phyloP scores from a whole-genome alignment of 139 green algal species.

The Chlorella sp. region DNA sequence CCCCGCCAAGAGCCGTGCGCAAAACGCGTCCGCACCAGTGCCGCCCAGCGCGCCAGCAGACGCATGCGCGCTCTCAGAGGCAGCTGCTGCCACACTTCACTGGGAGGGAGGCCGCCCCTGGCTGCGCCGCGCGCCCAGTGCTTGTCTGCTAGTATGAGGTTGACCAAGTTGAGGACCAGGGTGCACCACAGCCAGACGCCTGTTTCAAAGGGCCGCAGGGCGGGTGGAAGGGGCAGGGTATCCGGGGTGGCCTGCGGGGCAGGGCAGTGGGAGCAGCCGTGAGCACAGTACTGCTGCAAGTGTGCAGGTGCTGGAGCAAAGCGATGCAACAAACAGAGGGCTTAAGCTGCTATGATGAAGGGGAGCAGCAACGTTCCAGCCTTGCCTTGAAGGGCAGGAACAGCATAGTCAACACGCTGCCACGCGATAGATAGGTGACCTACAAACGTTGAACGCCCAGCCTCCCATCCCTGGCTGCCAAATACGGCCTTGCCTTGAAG shows the following conservation, averaged over 20 bases:
- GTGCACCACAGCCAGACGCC: constrained; percentile 28
- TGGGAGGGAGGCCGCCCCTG: neutral
- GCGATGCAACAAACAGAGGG: neutral
- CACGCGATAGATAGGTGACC: too few relatives aligned
- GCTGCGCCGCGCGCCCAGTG: neutral
- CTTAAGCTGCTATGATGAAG: too few relatives aligned
- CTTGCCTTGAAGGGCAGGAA: constrained; percentile 32
- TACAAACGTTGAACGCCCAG: too few relatives aligned
- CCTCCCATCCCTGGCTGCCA: too few relatives aligned
- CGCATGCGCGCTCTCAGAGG: neutral
- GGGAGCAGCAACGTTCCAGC: too few relatives aligned
- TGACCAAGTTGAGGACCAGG: neutral
- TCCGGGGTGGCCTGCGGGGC: constrained; percentile 10
- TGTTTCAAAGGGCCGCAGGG: constrained; percentile 4
- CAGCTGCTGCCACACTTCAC: neutral
- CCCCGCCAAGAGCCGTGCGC: neutral
- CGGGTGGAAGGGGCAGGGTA: neutral
- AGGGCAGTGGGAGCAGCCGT: too few relatives aligned
- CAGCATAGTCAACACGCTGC: too few relatives aligned
- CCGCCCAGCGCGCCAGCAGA: neutral
- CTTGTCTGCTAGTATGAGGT: neutral
- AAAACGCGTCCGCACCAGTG: neutral
- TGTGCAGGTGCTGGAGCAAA: too few relatives aligned
- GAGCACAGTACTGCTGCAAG: too few relatives aligned
- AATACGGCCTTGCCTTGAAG: constrained; percentile 10